A percentile compares a stretch with the other conserved stretches of the same genome.
Conservation (phyloP, 2,329 filamentous ascomycete species). For the Aspergillus neoniger region DNA sequence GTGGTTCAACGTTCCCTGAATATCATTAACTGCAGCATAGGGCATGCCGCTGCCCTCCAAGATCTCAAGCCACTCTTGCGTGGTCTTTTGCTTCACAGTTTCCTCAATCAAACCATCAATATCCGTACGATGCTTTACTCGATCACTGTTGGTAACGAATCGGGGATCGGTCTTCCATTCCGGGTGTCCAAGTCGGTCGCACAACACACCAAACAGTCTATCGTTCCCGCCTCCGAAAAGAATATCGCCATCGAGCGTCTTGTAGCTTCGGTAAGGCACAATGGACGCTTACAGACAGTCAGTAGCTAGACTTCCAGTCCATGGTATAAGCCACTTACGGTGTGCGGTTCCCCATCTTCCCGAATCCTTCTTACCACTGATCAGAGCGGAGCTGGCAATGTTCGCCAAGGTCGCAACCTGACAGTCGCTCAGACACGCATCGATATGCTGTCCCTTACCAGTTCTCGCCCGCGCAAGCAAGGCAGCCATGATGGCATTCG, state of each 20-base stretch:
- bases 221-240: conserved; percentile 67
- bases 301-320: conserved; percentile 1
- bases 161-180: conserved; percentile 60
- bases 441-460: conserved; percentile 85
- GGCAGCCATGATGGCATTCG: conserved; percentile 93
- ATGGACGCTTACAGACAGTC: conserved; percentile 68
- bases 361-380: conserved; percentile 82
- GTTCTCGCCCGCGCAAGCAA: conserved; percentile 74
- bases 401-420: conserved; percentile 95
- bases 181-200: conserved; percentile 57
- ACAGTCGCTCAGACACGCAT: conserved; percentile 87
- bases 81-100: conserved; percentile 74
- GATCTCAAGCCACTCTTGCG: conserved; percentile 80
- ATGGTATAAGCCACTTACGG: conserved; percentile 55
- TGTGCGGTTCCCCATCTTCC: conserved; percentile 97
- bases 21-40: conserved; percentile 91
- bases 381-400: conserved; percentile 86
- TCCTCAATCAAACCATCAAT: conserved; percentile 79
- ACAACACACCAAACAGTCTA: conserved; percentile 61
- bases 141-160: conserved; percentile 60
- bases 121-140: conserved; percentile 68
- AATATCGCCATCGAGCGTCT: conserved; percentile 64
- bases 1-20: conserved; percentile 80
- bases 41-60: conserved; percentile 93
- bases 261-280: conserved; percentile 87